Base-by-base conservation (phyloP, 129 eudicot genomes). In the Saposhnikovia divaricata region DNA sequence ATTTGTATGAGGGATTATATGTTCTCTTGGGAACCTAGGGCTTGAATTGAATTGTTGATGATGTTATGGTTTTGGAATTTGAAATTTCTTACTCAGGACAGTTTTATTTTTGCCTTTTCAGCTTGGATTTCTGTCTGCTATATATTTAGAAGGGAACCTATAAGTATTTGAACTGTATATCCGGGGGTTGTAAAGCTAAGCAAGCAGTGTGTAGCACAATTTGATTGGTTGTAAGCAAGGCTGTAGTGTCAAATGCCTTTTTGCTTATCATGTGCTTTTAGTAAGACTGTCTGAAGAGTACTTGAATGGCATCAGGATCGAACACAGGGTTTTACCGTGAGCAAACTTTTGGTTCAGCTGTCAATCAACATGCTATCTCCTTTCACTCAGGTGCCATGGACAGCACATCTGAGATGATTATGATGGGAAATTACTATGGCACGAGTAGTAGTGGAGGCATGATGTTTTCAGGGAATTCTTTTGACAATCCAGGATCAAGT, bases 391-490 rank as follows among this genome's bases (percentile, higher is more conserved):
- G 83, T 81, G 90, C 87, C 10, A 76, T 80, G 46, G 85, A 84
- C 74, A 79, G 77, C 74, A 80, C 90, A 25, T 75, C 80, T 19
- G 88, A 81, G 85, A 87, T 87, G 93, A 86, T 85, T 50, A 65
- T 83, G 84, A 87, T 85, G 89, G 88, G 87, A 6, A 88, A 82
- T 81, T 90, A 79, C 75, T 86, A 85, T 77, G 80, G 83, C 76
- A 45, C 83, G 76, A 84, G 72, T 59, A 81, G 77, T 27, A 39
- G 85, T 16, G 44, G 82, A 13, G 81, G 81, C 66, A 81, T 86
- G 79, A 43, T 84, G 80, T 81, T 84, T 80, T 77, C 87, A 4
- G 90, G 80, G 19, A 85, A 86, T 84, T 84, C 89, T 10, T 80
- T 86, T 66, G 77, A 79, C 61, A 78, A 79, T 81, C 84, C 83